phyloP scores from a whole-genome alignment of 176 grass and related monocot genomes.

The barley (Hordeum vulgare) region DNA sequence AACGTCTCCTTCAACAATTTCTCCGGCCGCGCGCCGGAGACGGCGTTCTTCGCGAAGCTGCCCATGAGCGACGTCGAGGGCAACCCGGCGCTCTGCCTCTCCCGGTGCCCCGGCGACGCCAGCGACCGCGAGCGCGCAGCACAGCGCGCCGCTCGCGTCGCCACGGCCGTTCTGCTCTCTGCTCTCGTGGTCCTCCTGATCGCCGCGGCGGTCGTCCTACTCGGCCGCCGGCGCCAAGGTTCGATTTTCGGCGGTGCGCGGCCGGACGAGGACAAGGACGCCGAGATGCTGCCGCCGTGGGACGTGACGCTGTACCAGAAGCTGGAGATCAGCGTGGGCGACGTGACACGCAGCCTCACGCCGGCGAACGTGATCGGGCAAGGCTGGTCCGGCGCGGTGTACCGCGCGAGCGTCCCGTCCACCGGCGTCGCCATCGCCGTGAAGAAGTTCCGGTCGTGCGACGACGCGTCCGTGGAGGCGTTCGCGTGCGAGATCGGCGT shows the following conservation, averaged over 20 bases:
- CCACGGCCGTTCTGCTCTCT: background rate
- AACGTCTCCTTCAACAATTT: constrained; percentile 69
- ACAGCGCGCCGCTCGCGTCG: background rate
- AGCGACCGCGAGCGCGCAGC: background rate
- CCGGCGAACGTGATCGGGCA: constrained; percentile 62
- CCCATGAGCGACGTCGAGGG: constrained; percentile 68
- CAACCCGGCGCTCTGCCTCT: constrained; percentile 62
- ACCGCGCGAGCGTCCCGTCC: constrained; percentile 53
- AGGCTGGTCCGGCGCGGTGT: constrained; percentile 78
- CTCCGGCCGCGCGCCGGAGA: constrained; percentile 51
- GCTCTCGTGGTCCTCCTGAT: background rate
- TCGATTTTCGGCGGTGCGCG: background rate
- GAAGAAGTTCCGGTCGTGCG: constrained; percentile 69
- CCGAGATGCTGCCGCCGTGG: constrained; percentile 75
- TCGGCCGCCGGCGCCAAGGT: constrained; percentile 14
- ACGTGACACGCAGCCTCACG: constrained; percentile 62
- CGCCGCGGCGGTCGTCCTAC: constrained; percentile 18
- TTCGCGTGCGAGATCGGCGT: constrained; percentile 79
- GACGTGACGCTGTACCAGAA: constrained; percentile 97
- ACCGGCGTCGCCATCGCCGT: constrained; percentile 57
- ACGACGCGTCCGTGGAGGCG: constrained; percentile 54
- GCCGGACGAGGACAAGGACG: constrained; percentile 53
- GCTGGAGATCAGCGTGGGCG: constrained; percentile 73
- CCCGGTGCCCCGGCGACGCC: constrained; percentile 42
- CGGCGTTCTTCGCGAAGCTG: constrained; percentile 76